Percentiles rank a stretch among this genome's conserved stretches.
phyloP scores from a whole-genome alignment of 805 yeast genomes.

The Candida manassasensis region DNA sequence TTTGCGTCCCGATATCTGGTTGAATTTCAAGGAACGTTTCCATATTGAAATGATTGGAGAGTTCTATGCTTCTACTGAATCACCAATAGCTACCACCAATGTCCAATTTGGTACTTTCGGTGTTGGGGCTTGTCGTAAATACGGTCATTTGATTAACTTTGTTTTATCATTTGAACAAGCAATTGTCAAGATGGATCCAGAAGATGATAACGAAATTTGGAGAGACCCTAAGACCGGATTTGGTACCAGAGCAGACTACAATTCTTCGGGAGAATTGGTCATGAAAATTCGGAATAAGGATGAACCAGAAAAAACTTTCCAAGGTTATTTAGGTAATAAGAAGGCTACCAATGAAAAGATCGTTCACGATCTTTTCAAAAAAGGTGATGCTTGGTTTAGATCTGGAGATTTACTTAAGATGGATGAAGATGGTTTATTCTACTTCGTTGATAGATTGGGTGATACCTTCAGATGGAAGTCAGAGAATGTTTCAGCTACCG shows the following conservation, averaged over 20 bases:
- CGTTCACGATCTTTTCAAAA: slow-evolving; percentile 63
- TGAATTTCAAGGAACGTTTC: slow-evolving; percentile 70
- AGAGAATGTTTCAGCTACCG: slow-evolving; percentile 90
- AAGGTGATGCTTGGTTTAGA: slow-evolving; percentile 90
- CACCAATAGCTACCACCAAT: slow-evolving; percentile 83
- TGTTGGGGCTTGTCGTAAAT: slow-evolving; percentile 82
- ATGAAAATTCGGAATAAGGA: slow-evolving; percentile 65
- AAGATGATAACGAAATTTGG: slow-evolving; percentile 66
- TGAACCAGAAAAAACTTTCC: slow-evolving; percentile 72
- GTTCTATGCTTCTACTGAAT: slow-evolving; percentile 90
- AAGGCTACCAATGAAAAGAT: slow-evolving; percentile 72
- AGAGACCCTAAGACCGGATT: slow-evolving; percentile 64
- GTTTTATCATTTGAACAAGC: slow-evolving; percentile 51
- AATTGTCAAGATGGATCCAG: slow-evolving; percentile 72
- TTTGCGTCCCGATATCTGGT: slow-evolving; percentile 84
- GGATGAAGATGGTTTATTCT: slow-evolving; percentile 66
- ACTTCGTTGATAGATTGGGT: slow-evolving; percentile 88
- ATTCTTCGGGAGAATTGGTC: slow-evolving; percentile 84
- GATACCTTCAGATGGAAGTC: slow-evolving; percentile 97
- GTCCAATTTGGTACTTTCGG: slow-evolving; percentile 76
- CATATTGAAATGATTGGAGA: slow-evolving; percentile 75
- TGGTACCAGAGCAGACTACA: slow-evolving; percentile 47
- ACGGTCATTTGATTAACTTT: slow-evolving; percentile 56
- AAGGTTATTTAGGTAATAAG: slow-evolving; percentile 82
- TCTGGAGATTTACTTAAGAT: slow-evolving; percentile 76